Percentiles rank a stretch among this genome's conserved stretches.
These are phyloP conservation scores for Hansfordia pulvinata DNA, from an alignment of 2,329 filamentous ascomycete genomes.

Conservation along the genomic window DNA sequence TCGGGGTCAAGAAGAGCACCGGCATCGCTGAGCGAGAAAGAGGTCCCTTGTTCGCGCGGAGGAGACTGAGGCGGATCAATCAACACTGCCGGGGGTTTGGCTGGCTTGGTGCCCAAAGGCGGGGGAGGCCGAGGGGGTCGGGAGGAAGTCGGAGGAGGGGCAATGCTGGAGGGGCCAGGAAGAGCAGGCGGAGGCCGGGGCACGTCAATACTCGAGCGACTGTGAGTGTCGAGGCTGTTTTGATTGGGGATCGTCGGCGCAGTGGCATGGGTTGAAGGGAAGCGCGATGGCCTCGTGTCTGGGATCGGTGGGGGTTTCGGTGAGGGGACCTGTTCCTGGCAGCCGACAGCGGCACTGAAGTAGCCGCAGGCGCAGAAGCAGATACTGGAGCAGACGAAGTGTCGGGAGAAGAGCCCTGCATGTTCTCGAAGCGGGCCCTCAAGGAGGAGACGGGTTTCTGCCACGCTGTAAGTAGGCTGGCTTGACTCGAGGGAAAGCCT, in stretches of 20 bases:
- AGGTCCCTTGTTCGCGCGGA: slow-evolving; percentile 30
- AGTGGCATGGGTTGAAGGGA: neutral
- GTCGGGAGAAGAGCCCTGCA: slow-evolving; percentile 37
- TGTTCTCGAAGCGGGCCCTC: slow-evolving; percentile 69
- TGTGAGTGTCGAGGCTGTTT: no score
- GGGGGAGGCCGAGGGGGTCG: slow-evolving; percentile 27
- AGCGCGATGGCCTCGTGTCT: slow-evolving; percentile 14
- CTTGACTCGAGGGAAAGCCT: no score
- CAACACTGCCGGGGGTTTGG: slow-evolving; percentile 49
- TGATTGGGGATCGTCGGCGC: neutral
- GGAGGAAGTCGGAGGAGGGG: slow-evolving; percentile 8
- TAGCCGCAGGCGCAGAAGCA: slow-evolving; percentile 17
- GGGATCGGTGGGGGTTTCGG: slow-evolving; percentile 18
- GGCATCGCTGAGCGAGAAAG: slow-evolving; percentile 23
- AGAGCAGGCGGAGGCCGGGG: no score
- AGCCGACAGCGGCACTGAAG: slow-evolving; percentile 13
- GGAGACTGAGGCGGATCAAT: slow-evolving; percentile 61
- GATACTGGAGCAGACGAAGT: slow-evolving; percentile 13
- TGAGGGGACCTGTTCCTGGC: slow-evolving; percentile 17
- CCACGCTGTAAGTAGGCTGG: neutral
- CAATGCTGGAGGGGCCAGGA: no score
- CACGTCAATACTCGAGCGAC: no score
- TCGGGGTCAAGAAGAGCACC: slow-evolving; percentile 32
- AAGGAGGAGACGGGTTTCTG: slow-evolving; percentile 75
- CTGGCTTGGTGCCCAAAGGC: slow-evolving; percentile 28